These are phyloP conservation scores for Coemansia furcata DNA, from an alignment of 192 early-diverging fungal genomes.

Conservation along the genomic window DNA sequence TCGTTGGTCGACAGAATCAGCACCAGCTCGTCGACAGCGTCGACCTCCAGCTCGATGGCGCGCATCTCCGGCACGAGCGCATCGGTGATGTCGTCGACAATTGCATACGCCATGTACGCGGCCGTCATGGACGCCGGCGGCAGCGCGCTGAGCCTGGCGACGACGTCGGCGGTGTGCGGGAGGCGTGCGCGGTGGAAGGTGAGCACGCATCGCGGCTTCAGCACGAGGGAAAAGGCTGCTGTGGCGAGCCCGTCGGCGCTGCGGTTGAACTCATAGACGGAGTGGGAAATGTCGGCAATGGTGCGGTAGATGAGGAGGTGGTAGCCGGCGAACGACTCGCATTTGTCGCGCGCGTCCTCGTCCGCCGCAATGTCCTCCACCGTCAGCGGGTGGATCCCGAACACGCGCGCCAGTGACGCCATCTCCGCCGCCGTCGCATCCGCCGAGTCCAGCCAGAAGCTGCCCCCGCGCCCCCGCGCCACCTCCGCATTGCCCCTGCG, in stretches of 20 bases:
- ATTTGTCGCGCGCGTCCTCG: slow-evolving; percentile 91
- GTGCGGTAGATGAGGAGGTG: slow-evolving; percentile 84
- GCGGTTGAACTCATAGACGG: slow-evolving; percentile 50
- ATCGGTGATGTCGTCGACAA: slow-evolving; percentile 95
- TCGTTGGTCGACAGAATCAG: slow-evolving; percentile 90
- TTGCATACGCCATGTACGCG: slow-evolving; percentile 70
- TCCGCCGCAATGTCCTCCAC: slow-evolving; percentile 86
- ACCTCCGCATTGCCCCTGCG: not conserved
- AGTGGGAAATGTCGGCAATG: slow-evolving; percentile 57
- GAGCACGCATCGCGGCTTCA: slow-evolving; percentile 32
- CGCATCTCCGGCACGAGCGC: slow-evolving; percentile 83
- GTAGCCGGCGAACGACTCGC: slow-evolving; percentile 80
- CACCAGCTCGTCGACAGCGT: slow-evolving; percentile 93
- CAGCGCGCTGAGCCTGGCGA: slow-evolving; percentile 48
- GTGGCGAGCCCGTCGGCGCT: slow-evolving; percentile 61
- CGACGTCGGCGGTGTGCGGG: slow-evolving; percentile 44
- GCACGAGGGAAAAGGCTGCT: slow-evolving; percentile 55
- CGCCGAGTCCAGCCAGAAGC: slow-evolving; percentile 78
- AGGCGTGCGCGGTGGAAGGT: slow-evolving; percentile 57
- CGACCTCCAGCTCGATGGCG: slow-evolving; percentile 90
- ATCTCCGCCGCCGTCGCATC: slow-evolving; percentile 63
- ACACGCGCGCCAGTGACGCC: slow-evolving; percentile 60
- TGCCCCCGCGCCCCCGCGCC: slow-evolving; percentile 9
- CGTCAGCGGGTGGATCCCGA: slow-evolving; percentile 76
- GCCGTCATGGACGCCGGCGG: slow-evolving; percentile 16